Evolutionary conservation across 768 basidiomycete genomes (phyloP).

Genomic region (Auricularia sp.): DNA sequence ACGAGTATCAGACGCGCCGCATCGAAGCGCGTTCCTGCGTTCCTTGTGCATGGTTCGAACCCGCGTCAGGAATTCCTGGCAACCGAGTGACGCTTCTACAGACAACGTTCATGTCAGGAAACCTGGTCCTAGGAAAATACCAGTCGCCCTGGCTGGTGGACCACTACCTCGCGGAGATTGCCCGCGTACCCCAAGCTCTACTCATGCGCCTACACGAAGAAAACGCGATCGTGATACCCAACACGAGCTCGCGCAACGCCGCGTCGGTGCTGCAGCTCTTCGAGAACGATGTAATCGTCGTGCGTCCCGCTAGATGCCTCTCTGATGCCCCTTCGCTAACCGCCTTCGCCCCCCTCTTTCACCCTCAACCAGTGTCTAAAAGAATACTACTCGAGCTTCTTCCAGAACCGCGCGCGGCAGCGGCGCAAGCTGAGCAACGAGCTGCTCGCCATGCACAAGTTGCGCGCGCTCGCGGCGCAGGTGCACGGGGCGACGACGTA

Average conservation of each 20-base stretch:
- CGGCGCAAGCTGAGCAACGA: slow-evolving; percentile 56
- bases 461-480: neutral
- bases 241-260: neutral
- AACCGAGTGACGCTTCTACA: neutral
- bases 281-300: slow-evolving; percentile 7
- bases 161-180: slow-evolving; percentile 52
- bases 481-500: neutral
- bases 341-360: neutral
- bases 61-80: neutral
- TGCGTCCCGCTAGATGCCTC: neutral
- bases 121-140: neutral
- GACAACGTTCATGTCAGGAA: neutral
- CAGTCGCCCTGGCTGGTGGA: slow-evolving; percentile 25
- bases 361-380: slow-evolving; percentile 38
- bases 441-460: slow-evolving; percentile 50
- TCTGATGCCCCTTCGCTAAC: neutral
- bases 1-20: neutral
- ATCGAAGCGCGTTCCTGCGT: neutral
- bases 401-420: slow-evolving; percentile 59
- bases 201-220: neutral
- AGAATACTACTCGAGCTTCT: slow-evolving; percentile 48
- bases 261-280: slow-evolving; percentile 3
- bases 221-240: neutral
- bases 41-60: neutral
- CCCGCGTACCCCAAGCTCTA: slow-evolving; percentile 31